Percentiles rank a stretch among this genome's conserved stretches.
Evolutionary conservation across 495 filamentous ascomycete species (phyloP).

Genomic region (Annulohypoxylon maeteangense): DNA sequence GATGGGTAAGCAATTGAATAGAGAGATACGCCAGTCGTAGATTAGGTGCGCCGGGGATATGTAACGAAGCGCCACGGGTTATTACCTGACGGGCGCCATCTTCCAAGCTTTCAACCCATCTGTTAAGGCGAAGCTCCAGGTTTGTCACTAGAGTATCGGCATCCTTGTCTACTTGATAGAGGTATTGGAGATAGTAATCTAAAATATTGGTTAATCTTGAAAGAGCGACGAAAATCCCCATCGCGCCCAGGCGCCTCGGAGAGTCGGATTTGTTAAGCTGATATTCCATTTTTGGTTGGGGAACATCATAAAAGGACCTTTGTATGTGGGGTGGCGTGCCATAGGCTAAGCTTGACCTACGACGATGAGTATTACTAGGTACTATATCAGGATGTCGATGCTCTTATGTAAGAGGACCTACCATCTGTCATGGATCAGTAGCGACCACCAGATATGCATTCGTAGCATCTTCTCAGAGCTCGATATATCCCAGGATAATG

Average conservation of each 20-base stretch:
- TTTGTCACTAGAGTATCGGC: background rate
- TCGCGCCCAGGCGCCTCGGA: background rate
- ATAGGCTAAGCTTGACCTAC: slow-evolving; percentile 14
- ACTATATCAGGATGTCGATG: background rate
- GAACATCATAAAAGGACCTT: slow-evolving; percentile 8
- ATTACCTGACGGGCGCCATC: background rate
- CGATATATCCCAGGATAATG: slow-evolving; percentile 21
- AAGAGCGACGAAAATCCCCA: slow-evolving; percentile 1
- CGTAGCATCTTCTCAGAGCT: slow-evolving; percentile 17
- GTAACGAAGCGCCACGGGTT: background rate
- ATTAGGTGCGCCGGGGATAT: slow-evolving; percentile 5
- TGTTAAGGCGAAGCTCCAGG: slow-evolving; percentile 8
- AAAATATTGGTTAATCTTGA: slow-evolving; percentile 9
- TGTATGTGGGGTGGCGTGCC: slow-evolving; percentile 11
- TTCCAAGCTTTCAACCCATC: slow-evolving; percentile 15
- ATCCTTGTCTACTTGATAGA: slow-evolving; percentile 4
- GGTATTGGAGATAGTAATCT: slow-evolving; percentile 5
- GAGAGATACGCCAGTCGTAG: slow-evolving; percentile 11
- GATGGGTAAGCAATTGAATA: slow-evolving; percentile 1
- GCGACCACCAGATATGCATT: slow-evolving; percentile 20
- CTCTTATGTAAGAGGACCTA: slow-evolving; percentile 12
- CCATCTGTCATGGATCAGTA: slow-evolving; percentile 14
- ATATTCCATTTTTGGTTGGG: slow-evolving; percentile 11
- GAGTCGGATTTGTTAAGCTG: background rate
- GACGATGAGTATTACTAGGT: background rate